A percentile compares a stretch with the other conserved stretches of the same genome.
Evolutionary conservation across 805 yeast species (phyloP).

Genomic region (Dipodascus albidus): DNA sequence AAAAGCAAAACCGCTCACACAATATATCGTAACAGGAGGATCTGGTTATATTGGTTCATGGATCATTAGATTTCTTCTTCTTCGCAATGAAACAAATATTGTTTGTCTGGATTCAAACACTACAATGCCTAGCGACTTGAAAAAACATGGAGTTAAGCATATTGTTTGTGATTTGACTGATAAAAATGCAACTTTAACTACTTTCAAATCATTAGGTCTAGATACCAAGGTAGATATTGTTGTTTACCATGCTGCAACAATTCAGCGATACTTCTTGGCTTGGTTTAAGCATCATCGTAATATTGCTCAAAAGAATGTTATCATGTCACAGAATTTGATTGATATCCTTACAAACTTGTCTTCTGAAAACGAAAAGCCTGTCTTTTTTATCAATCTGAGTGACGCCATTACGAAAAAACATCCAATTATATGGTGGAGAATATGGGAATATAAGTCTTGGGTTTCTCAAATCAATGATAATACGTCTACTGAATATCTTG

Average conservation of each 20-base stretch:
- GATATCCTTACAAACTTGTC: neutral
- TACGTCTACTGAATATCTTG: constrained; percentile 12
- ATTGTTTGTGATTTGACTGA: constrained; percentile 10
- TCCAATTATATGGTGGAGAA: constrained; percentile 7
- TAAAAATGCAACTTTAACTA: neutral
- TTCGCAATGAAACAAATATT: constrained; percentile 17
- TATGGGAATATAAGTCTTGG: constrained; percentile 9
- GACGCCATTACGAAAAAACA: neutral
- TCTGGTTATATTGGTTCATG: constrained; percentile 24
- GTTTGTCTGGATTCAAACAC: constrained; percentile 13
- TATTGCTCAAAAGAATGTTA: neutral
- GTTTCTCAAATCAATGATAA: constrained; percentile 6
- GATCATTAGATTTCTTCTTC: constrained; percentile 20
- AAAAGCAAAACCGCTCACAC: neutral
- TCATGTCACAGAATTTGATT: neutral
- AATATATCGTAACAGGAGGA: constrained; percentile 21
- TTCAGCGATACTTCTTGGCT: neutral
- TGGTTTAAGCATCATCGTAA: neutral
- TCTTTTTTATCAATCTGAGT: neutral
- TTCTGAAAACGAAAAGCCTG: neutral
- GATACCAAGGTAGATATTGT: neutral
- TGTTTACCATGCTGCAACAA: constrained; percentile 1
- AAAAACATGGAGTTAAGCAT: constrained; percentile 16
- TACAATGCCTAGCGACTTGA: constrained; percentile 18
- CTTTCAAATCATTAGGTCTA: neutral